phyloP scores from a whole-genome alignment of 2,329 filamentous ascomycete genomes.

The Botryotinia narcissicola region DNA sequence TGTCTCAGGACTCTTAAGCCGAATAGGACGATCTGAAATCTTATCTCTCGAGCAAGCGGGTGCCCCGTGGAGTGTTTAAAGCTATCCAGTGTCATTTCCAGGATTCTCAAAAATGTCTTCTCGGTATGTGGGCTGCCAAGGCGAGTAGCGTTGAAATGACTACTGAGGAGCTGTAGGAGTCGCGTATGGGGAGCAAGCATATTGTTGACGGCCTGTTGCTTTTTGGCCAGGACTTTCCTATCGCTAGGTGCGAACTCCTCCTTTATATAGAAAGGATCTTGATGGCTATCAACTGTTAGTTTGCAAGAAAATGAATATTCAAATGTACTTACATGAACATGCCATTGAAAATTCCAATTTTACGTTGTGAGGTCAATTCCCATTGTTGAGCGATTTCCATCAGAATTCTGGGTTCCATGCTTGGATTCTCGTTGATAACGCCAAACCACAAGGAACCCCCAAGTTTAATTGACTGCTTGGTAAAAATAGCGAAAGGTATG shows the following conservation, averaged over 20 bases:
- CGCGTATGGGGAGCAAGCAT: conserved; percentile 82
- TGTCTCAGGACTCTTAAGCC: conserved; percentile 74
- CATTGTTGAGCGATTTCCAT: conserved; percentile 87
- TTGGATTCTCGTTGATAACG: conserved; percentile 92
- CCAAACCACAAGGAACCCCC: conserved; percentile 96
- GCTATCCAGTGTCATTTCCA: conserved; percentile 74
- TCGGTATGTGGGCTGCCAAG: conserved; percentile 80
- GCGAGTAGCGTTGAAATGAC: conserved; percentile 92
- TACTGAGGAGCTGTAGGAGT: conserved; percentile 83
- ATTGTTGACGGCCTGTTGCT: conserved; percentile 77
- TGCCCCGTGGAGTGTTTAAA: conserved; percentile 70
- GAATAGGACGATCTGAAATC: conserved; percentile 84
- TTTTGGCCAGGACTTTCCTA: conserved; percentile 67
- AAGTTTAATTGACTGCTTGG: conserved; percentile 91
- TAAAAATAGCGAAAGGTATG: conserved; percentile 91
- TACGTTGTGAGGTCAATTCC: conserved; percentile 77
- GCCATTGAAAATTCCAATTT: conserved; percentile 77
- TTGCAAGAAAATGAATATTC: background rate
- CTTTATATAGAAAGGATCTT: conserved; percentile 86
- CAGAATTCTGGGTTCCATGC: conserved; percentile 80
- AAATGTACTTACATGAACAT: conserved; percentile 54
- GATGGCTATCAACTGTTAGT: conserved; percentile 52
- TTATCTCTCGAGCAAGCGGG: conserved; percentile 86
- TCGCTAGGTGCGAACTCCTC: conserved; percentile 94
- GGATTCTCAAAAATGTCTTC: conserved; percentile 74